Evolutionary conservation across 768 basidiomycete species (phyloP), one percentile per base, ranked within the genome.

Genomic region (Pleurotus eryngii): DNA sequence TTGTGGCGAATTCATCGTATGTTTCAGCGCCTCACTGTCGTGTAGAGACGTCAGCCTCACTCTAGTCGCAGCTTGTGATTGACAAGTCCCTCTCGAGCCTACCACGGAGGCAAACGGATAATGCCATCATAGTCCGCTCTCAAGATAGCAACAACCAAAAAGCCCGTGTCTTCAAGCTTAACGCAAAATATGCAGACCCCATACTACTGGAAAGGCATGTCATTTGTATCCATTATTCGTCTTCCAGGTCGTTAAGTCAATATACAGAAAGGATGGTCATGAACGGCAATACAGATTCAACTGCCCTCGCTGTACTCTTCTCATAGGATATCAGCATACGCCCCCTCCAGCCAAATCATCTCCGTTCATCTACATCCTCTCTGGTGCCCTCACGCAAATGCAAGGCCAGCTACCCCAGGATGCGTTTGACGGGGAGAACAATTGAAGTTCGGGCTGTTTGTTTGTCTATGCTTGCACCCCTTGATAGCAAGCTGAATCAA

Each of bases 341-440:
- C 86, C 89, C 3, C 89, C 89, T 0, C 92, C 92, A 35, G 77
- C 79, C 43, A 92, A 90, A 71, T 82, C 84, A 2, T 87, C 82
- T 2, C 84, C 89, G 1, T 95, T 85, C 70, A 64, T 95, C 38
- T 96, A 95, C 68, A 83, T 95, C 55, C 63, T 92, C 49, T 77
- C 83, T 46, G 94, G 94, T 3, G 87, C 91, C 15, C 78, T 96
- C 57, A 92, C 90, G n/a, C 89, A 90, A 65, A 74, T 88, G 62
- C 94, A 96, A 76, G 94, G 94, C 35, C 87, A 93, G 65, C 73
- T 94, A 30, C 94, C 94, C 8, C 71, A 79, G 46, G 91, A 92
- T 61, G 94, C 94, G 5, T 92, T 95, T 65, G 85, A 88, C 49
- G 78, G 81, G 40, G 77, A 77, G 64, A 80, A 81, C 59, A 66